Evolutionary conservation across 805 yeast species (phyloP).

Genomic region (Starmerella riodocensis): DNA sequence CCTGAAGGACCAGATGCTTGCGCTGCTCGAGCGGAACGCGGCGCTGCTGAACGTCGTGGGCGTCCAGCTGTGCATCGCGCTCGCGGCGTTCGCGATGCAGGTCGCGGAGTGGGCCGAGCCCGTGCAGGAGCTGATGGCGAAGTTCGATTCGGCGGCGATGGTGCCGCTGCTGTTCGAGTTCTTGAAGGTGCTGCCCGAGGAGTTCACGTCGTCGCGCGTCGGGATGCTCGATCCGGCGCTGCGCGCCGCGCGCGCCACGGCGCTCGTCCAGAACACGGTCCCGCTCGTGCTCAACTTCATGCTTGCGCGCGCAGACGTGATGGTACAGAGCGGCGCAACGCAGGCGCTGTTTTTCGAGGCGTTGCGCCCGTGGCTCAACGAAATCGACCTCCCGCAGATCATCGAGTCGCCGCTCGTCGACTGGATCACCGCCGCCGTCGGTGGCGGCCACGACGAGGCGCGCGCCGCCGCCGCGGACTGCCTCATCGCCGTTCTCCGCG

Average conservation of each 20-base stretch:
- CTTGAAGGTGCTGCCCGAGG: constrained; percentile 82
- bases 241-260: constrained; percentile 37
- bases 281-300: constrained; percentile 54
- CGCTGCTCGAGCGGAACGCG: constrained; percentile 39
- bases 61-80: constrained; percentile 68
- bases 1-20: constrained; percentile 57
- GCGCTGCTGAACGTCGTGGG: constrained; percentile 44
- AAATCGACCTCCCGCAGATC: constrained; percentile 63
- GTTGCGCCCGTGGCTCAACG: constrained; percentile 81
- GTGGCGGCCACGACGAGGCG: constrained; percentile 43
- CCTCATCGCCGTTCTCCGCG: constrained; percentile 63
- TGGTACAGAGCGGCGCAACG: constrained; percentile 23
- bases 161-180: constrained; percentile 50
- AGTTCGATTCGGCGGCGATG: constrained; percentile 30
- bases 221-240: constrained; percentile 24
- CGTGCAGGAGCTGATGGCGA: constrained; percentile 48
- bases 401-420: constrained; percentile 51
- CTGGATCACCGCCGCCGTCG: constrained; percentile 56
- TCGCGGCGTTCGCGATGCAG: constrained; percentile 74
- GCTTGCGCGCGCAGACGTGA: constrained; percentile 32
- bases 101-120: constrained; percentile 60
- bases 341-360: constrained; percentile 47
- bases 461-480: constrained; percentile 83
- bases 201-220: constrained; percentile 74
- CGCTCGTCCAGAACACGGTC: constrained; percentile 53